Conservation (phyloP, 352 stramenopile species). For the Globisporangium spiculum region DNA sequence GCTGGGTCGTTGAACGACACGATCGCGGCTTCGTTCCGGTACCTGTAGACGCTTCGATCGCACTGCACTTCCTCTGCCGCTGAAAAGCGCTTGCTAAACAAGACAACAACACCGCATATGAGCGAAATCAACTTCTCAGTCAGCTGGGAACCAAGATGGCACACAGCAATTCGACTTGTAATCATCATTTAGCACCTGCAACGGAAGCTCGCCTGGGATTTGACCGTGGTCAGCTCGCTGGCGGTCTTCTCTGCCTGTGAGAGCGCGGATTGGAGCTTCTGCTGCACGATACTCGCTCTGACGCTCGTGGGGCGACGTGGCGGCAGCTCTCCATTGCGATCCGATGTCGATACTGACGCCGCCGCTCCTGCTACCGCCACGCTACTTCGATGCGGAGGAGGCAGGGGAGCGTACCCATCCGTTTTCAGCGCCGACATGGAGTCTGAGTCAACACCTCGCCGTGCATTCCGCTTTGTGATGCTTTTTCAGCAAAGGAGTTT, state of each 20-base stretch:
- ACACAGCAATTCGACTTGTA: no score
- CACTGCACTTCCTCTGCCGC: conserved; percentile 7
- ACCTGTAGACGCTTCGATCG: conserved; percentile 41
- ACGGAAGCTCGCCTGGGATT: conserved; percentile 24
- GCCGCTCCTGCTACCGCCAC: conserved; percentile 4
- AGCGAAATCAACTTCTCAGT: no score
- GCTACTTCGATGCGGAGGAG: not conserved
- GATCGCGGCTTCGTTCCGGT: conserved; percentile 48
- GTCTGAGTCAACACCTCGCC: not conserved
- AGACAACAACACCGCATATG: not conserved
- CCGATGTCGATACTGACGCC: not conserved
- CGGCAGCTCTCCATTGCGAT: not conserved
- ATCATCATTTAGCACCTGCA: not conserved
- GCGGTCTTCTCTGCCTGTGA: conserved; percentile 43
- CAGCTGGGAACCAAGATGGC: no score
- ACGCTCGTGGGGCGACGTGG: conserved; percentile 18
- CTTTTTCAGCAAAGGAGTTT: not conserved
- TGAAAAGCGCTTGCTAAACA: conserved; percentile 11
- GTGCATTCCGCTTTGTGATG: conserved; percentile 2
- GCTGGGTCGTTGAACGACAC: conserved; percentile 59
- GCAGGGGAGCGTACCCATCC: not conserved
- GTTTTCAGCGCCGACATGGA: conserved; percentile 16
- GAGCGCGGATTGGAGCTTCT: conserved; percentile 64
- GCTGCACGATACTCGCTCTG: conserved; percentile 48
- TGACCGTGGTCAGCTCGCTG: conserved; percentile 20